A percentile compares a stretch with the other conserved stretches of the same genome.
phyloP scores from a whole-genome alignment of 164 flowering plant species.

The Amborella trichopoda region DNA sequence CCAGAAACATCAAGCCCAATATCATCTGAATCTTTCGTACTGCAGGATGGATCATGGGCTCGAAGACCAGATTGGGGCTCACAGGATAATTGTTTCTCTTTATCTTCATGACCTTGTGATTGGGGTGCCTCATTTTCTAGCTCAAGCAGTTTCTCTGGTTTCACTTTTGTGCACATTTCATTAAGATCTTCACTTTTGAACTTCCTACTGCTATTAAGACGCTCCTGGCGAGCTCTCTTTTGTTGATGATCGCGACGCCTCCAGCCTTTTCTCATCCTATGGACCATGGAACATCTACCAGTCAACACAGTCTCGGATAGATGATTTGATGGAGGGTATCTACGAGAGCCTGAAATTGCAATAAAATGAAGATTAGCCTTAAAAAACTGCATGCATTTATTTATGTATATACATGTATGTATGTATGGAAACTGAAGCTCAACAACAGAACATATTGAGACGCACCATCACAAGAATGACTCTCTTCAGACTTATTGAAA shows the following conservation, averaged over 20 bases:
- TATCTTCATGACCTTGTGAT: conserved; percentile 1
- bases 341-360: conserved; percentile 30
- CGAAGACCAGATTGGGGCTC: conserved; percentile 8
- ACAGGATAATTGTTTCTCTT: not conserved
- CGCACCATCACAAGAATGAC: conserved; percentile 29
- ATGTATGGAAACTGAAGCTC: no score
- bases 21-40: conserved; percentile 14
- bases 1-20: conserved; percentile 12
- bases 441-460: not conserved
- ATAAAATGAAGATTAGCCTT: no score
- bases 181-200: conserved; percentile 38
- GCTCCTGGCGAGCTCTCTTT: conserved; percentile 75
- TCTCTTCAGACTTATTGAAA: conserved; percentile 17
- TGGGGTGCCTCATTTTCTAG: conserved; percentile 14
- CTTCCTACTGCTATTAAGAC: conserved; percentile 58
- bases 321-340: conserved; percentile 18
- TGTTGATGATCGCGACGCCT: conserved; percentile 53
- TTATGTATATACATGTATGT: no score
- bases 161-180: conserved; percentile 18
- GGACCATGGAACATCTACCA: conserved; percentile 31
- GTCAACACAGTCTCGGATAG: conserved; percentile 36
- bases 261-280: conserved; percentile 45
- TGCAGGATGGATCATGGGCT: conserved; percentile 20
- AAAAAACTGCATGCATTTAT: no score
- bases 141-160: conserved; percentile 10